These are phyloP conservation scores for Suhomyces atakaporum DNA, from an alignment of 1,139 yeast species.

Conservation along the genomic window DNA sequence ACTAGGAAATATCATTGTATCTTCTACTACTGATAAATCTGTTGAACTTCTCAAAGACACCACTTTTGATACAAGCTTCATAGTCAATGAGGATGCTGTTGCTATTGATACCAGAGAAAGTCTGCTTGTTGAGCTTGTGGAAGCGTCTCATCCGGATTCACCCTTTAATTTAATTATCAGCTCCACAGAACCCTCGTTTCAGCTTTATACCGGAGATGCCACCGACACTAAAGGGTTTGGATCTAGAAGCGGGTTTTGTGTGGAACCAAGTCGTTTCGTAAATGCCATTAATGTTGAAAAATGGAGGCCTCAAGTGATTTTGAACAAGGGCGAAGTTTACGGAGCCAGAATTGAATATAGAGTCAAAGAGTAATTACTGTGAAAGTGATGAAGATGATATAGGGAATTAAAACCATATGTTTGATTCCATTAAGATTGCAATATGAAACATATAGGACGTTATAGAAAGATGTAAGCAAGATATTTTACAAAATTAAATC, in stretches of 20 bases:
- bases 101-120: constrained; percentile 46
- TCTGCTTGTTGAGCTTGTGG: constrained; percentile 39
- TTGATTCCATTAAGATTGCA: no score
- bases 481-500: no score
- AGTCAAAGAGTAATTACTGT: not conserved
- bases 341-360: constrained; percentile 52
- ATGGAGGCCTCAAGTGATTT: constrained; percentile 54
- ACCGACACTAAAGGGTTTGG: constrained; percentile 39
- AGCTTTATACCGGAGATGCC: constrained; percentile 64
- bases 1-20: constrained; percentile 47
- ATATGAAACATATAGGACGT: no score
- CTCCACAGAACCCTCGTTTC: constrained; percentile 71
- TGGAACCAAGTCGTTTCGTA: constrained; percentile 64
- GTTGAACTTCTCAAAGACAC: constrained; percentile 29
- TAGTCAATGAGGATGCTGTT: constrained; percentile 35
- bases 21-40: constrained; percentile 25
- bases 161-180: constrained; percentile 43
- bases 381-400: no score
- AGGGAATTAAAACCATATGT: no score
- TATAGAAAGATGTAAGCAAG: no score
- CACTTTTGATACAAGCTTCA: constrained; percentile 54
- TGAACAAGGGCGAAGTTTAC: constrained; percentile 54
- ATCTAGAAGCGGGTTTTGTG: constrained; percentile 59
- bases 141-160: constrained; percentile 52
- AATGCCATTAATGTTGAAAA: constrained; percentile 53